Base-by-base conservation (phyloP, 164 flowering plant species). In the Chimonanthus praecox region DNA sequence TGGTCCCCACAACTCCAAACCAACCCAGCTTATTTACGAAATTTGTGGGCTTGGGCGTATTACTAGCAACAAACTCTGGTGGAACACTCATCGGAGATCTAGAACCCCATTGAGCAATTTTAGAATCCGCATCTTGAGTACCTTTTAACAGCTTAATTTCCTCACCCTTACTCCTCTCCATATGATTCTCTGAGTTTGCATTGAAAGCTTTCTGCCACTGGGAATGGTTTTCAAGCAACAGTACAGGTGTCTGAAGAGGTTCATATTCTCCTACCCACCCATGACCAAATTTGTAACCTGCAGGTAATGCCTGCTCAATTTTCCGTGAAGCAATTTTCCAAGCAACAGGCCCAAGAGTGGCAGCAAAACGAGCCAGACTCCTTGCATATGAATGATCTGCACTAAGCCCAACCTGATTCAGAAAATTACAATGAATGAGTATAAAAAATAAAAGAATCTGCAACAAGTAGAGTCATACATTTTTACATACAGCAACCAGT, bases 261-360 rank as follows among this genome's bases (percentile, higher is more conserved):
- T 94, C 99, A 74, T 90, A 92, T 75, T 94, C 99, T 50, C 94
- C 99, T 47, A 94, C 94, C 99, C 99, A 94, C 18, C 99, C 99
- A 66, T 85, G 96, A 18, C 99, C 98, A 80, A 85, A 91, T 79
- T 89, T 90, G 72, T 72, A 76, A 1, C 89, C 98, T 18, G 74
- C 74, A 64, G 99, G 94, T 54, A 95, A 74, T 47, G 87, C 90
- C 79, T 87, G 87, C 81, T 92, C 89, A 80, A 93, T 91, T 80
- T 83, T 87, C 74, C 80, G 79, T 8, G 99, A 89, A 44, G 98
- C 96, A 78, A 88, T 82, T 82, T 81, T 87, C 99, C 99, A 95
- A 71, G 97, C 97, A 78, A 83, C 82, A 70, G 98, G 86, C 49
- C 98, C 98, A 72, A 95, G 94, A 71, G 89, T 82, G 58, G 91